A percentile compares a stretch with the other conserved stretches of the same genome.
Evolutionary conservation across 495 filamentous ascomycete genomes (phyloP).

Genomic region (Talaromyces trachyspermus): DNA sequence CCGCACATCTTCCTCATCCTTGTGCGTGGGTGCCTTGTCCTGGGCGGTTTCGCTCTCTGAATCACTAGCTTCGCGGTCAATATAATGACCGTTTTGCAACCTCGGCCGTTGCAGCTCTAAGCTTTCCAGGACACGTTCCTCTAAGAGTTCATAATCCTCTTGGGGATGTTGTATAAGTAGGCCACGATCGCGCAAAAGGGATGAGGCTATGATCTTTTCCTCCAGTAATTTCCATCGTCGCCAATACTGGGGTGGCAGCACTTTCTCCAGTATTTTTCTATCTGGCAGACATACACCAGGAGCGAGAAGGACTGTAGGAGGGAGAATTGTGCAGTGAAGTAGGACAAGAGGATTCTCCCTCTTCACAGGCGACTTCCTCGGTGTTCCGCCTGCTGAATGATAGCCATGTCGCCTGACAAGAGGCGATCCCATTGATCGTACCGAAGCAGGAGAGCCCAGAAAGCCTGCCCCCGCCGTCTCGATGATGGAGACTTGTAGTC

Average conservation of each 20-base stretch:
- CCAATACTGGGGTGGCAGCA: conserved; percentile 51
- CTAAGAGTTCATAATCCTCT: conserved; percentile 84
- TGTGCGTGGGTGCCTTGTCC: conserved; percentile 38
- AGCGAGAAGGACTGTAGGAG: conserved; percentile 60
- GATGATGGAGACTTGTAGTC: conserved; percentile 30
- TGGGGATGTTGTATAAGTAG: conserved; percentile 83
- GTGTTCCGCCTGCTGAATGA: conserved; percentile 38
- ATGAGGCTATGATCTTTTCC: conserved; percentile 66
- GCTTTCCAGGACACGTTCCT: conserved; percentile 84
- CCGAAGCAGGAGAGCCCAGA: conserved; percentile 20
- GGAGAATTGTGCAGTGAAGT: conserved; percentile 78
- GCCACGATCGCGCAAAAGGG: conserved; percentile 66
- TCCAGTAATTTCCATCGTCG: conserved; percentile 68
- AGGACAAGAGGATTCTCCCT: conserved; percentile 73
- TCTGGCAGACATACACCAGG: conserved; percentile 37
- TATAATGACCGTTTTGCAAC: conserved; percentile 71
- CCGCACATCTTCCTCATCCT: conserved; percentile 35
- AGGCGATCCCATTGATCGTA: conserved; percentile 30
- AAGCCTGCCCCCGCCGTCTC: conserved; percentile 20
- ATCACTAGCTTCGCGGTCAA: conserved; percentile 34
- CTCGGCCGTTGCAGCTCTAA: conserved; percentile 69
- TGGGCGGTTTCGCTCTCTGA: conserved; percentile 28
- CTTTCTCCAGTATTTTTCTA: conserved; percentile 44
- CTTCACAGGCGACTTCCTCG: conserved; percentile 47
- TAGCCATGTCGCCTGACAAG: conserved; percentile 31